Evolutionary conservation across 108 stramenopile species (phyloP), one percentile per base, ranked within the genome.

Genomic region (Nitzschia putrida): DNA sequence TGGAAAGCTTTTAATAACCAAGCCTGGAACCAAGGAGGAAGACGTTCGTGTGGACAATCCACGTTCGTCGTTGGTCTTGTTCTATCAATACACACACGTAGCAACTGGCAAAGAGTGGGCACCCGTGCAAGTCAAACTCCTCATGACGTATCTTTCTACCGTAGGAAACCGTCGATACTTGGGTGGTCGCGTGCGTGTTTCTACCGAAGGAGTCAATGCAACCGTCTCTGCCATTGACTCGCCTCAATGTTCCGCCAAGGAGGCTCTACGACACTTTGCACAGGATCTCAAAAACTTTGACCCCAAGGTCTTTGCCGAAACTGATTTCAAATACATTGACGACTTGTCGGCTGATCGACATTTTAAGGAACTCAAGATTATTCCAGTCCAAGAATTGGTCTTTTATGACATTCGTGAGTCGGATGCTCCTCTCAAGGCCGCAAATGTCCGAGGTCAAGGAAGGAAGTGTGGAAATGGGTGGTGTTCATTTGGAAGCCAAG

Each of bases 361-460:
- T 57, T 97, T 97, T 66, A 91, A 86, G 68, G 89, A 95, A 40
- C 54, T 95, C 68, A 97, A 89, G 53, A 69, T 97, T 14, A 66
- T 95, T 10, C 96, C 96, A 0, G 93, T 95, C 7, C 85, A 91
- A 42, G 96, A 97, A 66, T 76, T 97, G 37, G 96, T 97, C 8
- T 92, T 87, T 76, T 97, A 97, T 81, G 94, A 90, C 21, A 76
- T 97, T 37, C 38, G 66, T 8, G 80, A 89, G 21, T 57, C 69
- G 3, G 84, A 78, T 16, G 83, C 85, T 53, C 78, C 86, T 11
- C 42, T 80, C 14, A 25, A 44, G 24, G 23, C 59, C 57, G 14
- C 55, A 13, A 2, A 18, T 49, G 47, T 11, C 47, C 47, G n/a
- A 49, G 47, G 47, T 49, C 6, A 50, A 66, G 14, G 79, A 68